phyloP scores from a whole-genome alignment of 2,329 filamentous ascomycete genomes.

The Penicillium digitatum region DNA sequence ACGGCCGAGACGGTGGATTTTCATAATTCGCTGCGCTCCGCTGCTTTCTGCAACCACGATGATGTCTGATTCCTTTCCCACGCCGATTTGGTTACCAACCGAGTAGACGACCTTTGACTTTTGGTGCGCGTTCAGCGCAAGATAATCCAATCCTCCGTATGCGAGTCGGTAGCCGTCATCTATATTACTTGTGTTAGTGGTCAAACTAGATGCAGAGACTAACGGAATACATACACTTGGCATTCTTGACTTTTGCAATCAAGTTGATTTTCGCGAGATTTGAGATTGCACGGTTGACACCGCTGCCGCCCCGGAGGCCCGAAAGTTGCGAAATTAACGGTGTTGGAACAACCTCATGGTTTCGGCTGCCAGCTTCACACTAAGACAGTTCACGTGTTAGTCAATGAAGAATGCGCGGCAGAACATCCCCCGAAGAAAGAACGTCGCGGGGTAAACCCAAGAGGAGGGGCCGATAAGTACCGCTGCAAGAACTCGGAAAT shows the following conservation, averaged over 20 bases:
- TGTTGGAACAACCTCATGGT: conserved; percentile 95
- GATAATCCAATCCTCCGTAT: conserved; percentile 94
- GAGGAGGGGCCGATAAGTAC: conserved; percentile 52
- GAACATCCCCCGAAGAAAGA: conserved; percentile 4
- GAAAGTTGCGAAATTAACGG: conserved; percentile 79
- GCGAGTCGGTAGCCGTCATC: conserved; percentile 94
- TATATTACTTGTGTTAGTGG: conserved; percentile 23
- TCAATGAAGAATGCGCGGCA: neutral
- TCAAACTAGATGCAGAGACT: neutral
- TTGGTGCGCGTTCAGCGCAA: conserved; percentile 87
- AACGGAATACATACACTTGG: conserved; percentile 58
- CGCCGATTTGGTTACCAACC: conserved; percentile 88
- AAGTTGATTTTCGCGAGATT: conserved; percentile 86
- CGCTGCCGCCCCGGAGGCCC: conserved; percentile 70
- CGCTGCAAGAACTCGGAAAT: conserved; percentile 91
- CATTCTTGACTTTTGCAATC: conserved; percentile 89
- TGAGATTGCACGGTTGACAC: conserved; percentile 83
- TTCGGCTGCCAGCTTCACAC: conserved; percentile 91
- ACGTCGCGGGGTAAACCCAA: conserved; percentile 19
- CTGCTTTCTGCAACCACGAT: conserved; percentile 81
- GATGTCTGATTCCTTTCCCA: conserved; percentile 97
- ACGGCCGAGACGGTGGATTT: conserved; percentile 91
- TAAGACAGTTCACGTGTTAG: conserved; percentile 38
- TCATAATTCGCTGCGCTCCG: conserved; percentile 76
- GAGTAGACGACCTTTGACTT: conserved; percentile 79